phyloP scores from a whole-genome alignment of 352 stramenopile species.

The Elongisporangium undulatum region DNA sequence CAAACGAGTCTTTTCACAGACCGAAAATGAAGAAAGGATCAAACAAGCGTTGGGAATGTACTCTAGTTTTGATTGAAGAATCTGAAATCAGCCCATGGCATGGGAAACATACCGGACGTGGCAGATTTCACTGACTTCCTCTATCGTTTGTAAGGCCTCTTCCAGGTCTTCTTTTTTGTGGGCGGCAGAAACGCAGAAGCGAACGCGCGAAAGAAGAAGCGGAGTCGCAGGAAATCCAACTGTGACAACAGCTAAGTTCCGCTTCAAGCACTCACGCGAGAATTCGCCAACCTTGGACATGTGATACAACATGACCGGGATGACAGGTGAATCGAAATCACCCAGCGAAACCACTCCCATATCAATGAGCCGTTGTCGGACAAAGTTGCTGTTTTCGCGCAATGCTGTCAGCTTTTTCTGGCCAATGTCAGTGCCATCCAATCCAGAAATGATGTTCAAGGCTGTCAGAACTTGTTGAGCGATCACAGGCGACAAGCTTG shows the following conservation, averaged over 20 bases:
- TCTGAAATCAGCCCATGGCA: conserved; percentile 8
- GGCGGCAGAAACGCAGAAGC: conserved; percentile 92
- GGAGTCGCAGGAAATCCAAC: conserved; percentile 93
- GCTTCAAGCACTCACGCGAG: conserved; percentile 82
- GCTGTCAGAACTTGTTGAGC: conserved; percentile 29
- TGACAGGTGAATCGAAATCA: conserved; percentile 93
- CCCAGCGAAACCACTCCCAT: conserved; percentile 84
- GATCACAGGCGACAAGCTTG: conserved; percentile 22
- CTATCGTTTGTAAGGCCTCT: conserved; percentile 72
- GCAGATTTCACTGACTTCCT: conserved; percentile 65
- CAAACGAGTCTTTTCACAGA: conserved; percentile 4
- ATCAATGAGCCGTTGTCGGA: conserved; percentile 78
- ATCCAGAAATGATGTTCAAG: conserved; percentile 86
- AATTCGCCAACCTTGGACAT: conserved; percentile 93
- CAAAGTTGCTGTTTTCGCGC: conserved; percentile 94
- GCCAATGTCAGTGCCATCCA: conserved; percentile 88
- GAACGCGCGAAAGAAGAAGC: conserved; percentile 75
- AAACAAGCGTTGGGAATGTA: conserved; percentile 8
- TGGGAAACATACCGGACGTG: conserved; percentile 23
- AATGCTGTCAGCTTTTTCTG: conserved; percentile 73
- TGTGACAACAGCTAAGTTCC: conserved; percentile 90
- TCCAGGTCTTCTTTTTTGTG: conserved; percentile 89
- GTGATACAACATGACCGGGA: conserved; percentile 95
- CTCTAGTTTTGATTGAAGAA: background rate
- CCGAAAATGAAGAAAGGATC: background rate